Percentiles rank a stretch among this genome's conserved stretches.
phyloP scores from a whole-genome alignment of 768 basidiomycete genomes.

The Coprinopsis strossmayeri region DNA sequence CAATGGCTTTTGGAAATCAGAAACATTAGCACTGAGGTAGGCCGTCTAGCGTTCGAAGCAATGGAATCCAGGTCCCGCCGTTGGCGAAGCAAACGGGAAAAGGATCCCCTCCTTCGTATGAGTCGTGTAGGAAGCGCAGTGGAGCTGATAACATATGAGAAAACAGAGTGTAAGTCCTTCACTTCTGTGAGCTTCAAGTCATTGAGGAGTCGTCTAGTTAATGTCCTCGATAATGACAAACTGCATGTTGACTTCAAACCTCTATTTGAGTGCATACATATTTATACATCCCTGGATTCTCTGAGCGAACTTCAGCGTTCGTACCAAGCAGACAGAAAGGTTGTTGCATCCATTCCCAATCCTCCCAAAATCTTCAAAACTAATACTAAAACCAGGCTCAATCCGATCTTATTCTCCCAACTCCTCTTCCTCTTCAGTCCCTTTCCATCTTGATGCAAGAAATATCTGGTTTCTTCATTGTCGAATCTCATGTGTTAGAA shows the following conservation, averaged over 20 bases:
- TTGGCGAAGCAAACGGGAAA: constrained; percentile 81
- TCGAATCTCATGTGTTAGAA: constrained; percentile 87
- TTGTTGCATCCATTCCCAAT: constrained; percentile 18
- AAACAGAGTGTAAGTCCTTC: constrained; percentile 78
- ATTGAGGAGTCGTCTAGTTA: constrained; percentile 43
- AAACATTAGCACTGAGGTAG: constrained; percentile 81
- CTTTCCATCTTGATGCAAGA: constrained; percentile 82
- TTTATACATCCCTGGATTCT: constrained; percentile 88
- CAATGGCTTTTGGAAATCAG: constrained; percentile 96
- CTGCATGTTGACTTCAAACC: constrained; percentile 91
- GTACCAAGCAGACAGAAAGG: constrained; percentile 97
- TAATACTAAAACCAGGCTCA: constrained; percentile 59
- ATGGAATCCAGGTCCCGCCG: constrained; percentile 81
- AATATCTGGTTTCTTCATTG: constrained; percentile 95
- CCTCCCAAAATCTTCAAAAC: not conserved
- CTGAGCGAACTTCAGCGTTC: constrained; percentile 83
- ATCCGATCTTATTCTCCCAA: constrained; percentile 90
- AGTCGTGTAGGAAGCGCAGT: constrained; percentile 88
- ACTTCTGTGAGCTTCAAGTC: not conserved
- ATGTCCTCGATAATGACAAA: constrained; percentile 87
- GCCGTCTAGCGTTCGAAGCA: constrained; percentile 78
- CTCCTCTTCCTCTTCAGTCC: constrained; percentile 56
- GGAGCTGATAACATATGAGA: constrained; percentile 88
- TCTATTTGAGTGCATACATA: constrained; percentile 94
- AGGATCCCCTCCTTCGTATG: constrained; percentile 68